A percentile compares a stretch with the other conserved stretches of the same genome.
Conservation (phyloP, 1,139 yeast genomes). For the Arxiozyma slooffiae region DNA sequence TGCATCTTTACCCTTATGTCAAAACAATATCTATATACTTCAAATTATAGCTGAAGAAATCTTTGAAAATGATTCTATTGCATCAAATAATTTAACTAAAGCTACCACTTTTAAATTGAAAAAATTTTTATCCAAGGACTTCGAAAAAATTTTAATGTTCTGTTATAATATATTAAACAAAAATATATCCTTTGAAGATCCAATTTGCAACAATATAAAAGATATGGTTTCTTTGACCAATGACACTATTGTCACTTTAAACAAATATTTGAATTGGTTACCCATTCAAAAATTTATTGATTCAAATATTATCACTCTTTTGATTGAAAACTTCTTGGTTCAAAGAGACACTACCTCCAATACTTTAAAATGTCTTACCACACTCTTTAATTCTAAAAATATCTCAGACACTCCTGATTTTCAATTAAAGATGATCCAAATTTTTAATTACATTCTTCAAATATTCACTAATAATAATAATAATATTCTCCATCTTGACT, state of each 20-base stretch:
- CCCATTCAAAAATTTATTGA: slow-evolving; percentile 80
- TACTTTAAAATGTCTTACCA: slow-evolving; percentile 83
- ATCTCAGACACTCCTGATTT: slow-evolving; percentile 41
- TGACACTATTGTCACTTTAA: slow-evolving; percentile 70
- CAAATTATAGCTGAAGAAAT: slow-evolving; percentile 86
- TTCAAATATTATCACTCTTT: slow-evolving; percentile 60
- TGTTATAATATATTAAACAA: slow-evolving; percentile 69
- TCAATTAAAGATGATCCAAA: slow-evolving; percentile 42
- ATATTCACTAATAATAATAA: slow-evolving; percentile 37
- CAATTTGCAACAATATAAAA: slow-evolving; percentile 36
- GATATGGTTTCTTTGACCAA: slow-evolving; percentile 46
- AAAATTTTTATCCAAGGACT: slow-evolving; percentile 73
- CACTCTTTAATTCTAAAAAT: slow-evolving; percentile 57
- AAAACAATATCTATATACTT: slow-evolving; percentile 86
- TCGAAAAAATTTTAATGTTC: slow-evolving; percentile 78
- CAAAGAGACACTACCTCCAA: slow-evolving; percentile 72
- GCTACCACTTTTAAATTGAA: slow-evolving; percentile 77
- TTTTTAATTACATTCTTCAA: slow-evolving; percentile 63
- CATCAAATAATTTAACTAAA: slow-evolving; percentile 83
- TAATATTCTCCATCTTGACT: slow-evolving; percentile 48
- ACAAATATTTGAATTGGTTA: slow-evolving; percentile 85
- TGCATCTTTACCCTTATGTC: slow-evolving; percentile 83
- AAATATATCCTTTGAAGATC: slow-evolving; percentile 40
- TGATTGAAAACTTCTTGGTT: slow-evolving; percentile 61
- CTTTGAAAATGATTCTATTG: slow-evolving; percentile 57